Base-by-base conservation (phyloP, 2,329 filamentous ascomycete genomes). In the Hypoxylon sp. region DNA sequence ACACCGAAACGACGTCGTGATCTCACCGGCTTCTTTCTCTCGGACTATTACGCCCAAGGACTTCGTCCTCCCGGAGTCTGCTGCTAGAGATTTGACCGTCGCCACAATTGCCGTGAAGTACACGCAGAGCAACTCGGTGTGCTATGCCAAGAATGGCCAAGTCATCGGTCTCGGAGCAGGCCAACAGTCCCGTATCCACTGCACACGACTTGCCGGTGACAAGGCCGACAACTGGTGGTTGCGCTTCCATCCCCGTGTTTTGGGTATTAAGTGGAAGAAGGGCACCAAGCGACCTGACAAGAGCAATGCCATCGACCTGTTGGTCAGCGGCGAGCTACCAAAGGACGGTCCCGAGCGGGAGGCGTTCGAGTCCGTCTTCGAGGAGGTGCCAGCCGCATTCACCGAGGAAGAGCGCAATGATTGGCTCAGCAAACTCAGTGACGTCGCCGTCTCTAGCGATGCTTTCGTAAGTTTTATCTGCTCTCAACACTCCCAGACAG, bases 191-290 rank as follows among this genome's bases (percentile, higher is more conserved):
- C 92, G 96, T 74, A 99, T 99, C 75, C 96, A 99, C 87, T 99
- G 96, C 89, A 99, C 96, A 46, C 92, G 96, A 73, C 89, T 99
- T 57, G 96, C 96, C 10, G 96, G 96, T 67, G 95, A 98, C 86
- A 99, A 99, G 87, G 94, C 94, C 53, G 96, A 99, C 83, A 98
- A 97, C 87, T 98, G 95, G 95, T 99, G 95, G 96, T 92, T 99
- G 87, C 92, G 96, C 77, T 98, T 98, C 90, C 93, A 98, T 85
- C 91, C 93, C 74, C 91, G 93, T 59, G 93, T 96, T 11, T 87
- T 98, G 54, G 87, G 85, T 78, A 91, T 99, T 80, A 93, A 95
- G 85, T 99, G 94, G 93, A 98, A 97, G 88, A 95, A 96, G 85
- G 95, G 96, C 76, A 94, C 92, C 78, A 98, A 98, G 90, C 90